Evolutionary conservation across 768 basidiomycete genomes (phyloP), one percentile per base, ranked within the genome.

Genomic region (Suillus brevipes): DNA sequence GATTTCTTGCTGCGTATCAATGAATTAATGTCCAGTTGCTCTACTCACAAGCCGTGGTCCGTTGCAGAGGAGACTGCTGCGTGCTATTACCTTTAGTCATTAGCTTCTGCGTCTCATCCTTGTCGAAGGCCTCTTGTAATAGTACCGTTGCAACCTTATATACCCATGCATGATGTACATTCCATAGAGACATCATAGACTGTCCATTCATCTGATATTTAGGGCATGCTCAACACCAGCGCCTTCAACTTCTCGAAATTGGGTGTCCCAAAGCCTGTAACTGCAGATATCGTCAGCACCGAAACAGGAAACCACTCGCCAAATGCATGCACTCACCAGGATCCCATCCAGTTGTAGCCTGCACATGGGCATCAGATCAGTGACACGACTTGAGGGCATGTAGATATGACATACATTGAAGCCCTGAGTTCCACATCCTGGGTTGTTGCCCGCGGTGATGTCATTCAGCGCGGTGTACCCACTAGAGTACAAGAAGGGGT

Each of bases 291-390:
- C 60, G 23, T 61, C 67, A 60, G 62, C 58, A 50, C 64, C 38
- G 9, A 60, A n/a, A 34, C 43, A 9, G 38, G 45, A 6, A 60
- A 52, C n/a, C 49, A 74, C 78, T 72, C 6, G 28, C 23, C 7
- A 18, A 40, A n/a, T 37, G 18, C 25, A 37, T 28, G 18, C 18
- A 59, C 58, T 59, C 67, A 85, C 86, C 80, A 45, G 86, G 83
- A 77, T 88, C 87, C 87, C 87, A 88, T 55, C 87, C 87, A 58
- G 55, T 61, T 16, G 83, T 82, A 5, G 84, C 80, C 83, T 84
- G 62, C 50, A n/a, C 56, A 14, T 49, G 62, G 18, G 18, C 12
- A 31, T 59, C 28, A 14, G n/a, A 28, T 59, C 28, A 59, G 20
- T 42, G 12, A 31, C 25, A 42, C 10, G 18, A 20, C 38, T 28